These are phyloP conservation scores for Gonapodya sp. DNA, from an alignment of 192 early-diverging fungal genomes.

Conservation along the genomic window DNA sequence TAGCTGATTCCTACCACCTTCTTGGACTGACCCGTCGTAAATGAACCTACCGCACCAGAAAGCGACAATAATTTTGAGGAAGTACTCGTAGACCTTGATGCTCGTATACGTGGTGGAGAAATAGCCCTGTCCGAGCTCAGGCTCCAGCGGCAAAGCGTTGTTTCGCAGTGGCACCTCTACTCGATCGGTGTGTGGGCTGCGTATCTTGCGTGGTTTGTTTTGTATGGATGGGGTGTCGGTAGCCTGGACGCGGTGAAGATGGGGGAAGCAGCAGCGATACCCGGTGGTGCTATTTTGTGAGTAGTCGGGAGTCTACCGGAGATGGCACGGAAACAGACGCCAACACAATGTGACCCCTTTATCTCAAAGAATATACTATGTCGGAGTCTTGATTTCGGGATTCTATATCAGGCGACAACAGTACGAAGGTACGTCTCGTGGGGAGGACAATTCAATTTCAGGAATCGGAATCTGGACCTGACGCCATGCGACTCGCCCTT, in stretches of 20 bases:
- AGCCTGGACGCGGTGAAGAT: slow-evolving; percentile 17
- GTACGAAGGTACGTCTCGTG: not conserved
- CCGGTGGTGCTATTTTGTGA: not conserved
- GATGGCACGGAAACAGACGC: not conserved
- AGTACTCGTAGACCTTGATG: slow-evolving; percentile 46
- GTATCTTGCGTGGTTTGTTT: slow-evolving; percentile 21
- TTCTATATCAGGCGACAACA: not conserved
- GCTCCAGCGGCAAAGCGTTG: slow-evolving; percentile 24
- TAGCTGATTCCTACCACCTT: no score
- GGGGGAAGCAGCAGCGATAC: slow-evolving; percentile 18
- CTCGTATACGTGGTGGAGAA: slow-evolving; percentile 39
- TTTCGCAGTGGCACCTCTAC: slow-evolving; percentile 29
- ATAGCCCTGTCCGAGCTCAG: slow-evolving; percentile 19
- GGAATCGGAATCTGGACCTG: no score
- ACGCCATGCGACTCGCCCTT: no score
- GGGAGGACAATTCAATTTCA: no score
- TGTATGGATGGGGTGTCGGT: slow-evolving; percentile 32
- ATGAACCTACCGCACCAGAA: no score
- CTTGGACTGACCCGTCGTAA: no score
- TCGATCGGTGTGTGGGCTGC: slow-evolving; percentile 24
- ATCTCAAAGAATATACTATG: not conserved
- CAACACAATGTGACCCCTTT: not conserved
- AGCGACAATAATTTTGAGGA: slow-evolving; percentile 27
- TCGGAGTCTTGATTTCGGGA: not conserved
- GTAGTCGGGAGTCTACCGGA: not conserved